These are phyloP conservation scores for Trichoderma erinaceum DNA, from an alignment of 495 filamentous ascomycete genomes.

Conservation along the genomic window DNA sequence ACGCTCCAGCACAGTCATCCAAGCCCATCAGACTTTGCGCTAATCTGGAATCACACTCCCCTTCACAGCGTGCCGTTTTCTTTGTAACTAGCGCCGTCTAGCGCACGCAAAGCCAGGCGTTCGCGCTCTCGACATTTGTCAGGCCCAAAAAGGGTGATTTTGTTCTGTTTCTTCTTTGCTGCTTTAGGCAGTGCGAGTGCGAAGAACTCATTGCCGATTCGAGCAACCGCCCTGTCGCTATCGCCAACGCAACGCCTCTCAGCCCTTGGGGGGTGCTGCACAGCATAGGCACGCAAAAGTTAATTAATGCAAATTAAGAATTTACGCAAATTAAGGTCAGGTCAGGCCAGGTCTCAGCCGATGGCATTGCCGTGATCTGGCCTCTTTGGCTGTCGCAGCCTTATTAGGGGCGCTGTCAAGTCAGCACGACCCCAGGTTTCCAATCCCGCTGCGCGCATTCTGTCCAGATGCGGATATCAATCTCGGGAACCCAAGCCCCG, in stretches of 20 bases:
- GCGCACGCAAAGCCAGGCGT: no score
- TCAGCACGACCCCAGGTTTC: not conserved
- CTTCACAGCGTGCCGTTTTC: not conserved
- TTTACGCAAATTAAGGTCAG: no score
- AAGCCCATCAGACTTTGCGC: constrained; percentile 2
- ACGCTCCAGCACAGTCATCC: not conserved
- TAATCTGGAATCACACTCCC: constrained; percentile 5
- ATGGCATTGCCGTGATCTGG: constrained; percentile 2
- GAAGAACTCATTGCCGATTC: not conserved
- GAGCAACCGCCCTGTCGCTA: not conserved
- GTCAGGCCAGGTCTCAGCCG: not conserved
- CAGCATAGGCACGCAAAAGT: not conserved
- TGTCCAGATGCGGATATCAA: not conserved
- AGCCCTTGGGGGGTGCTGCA: not conserved
- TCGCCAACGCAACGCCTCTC: not conserved
- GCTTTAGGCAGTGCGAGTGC: not conserved
- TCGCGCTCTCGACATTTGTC: no score
- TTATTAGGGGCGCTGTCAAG: not conserved
- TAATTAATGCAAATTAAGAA: no score
- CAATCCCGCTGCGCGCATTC: constrained; percentile 4
- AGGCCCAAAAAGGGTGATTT: not conserved
- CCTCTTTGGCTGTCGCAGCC: not conserved
- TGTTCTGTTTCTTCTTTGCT: not conserved
- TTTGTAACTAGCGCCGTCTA: not conserved
- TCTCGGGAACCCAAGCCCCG: not conserved